A percentile compares a stretch with the other conserved stretches of the same genome.
These are phyloP conservation scores for Arthroderma sp. DNA, from an alignment of 2,329 filamentous ascomycete species.

Conservation along the genomic window DNA sequence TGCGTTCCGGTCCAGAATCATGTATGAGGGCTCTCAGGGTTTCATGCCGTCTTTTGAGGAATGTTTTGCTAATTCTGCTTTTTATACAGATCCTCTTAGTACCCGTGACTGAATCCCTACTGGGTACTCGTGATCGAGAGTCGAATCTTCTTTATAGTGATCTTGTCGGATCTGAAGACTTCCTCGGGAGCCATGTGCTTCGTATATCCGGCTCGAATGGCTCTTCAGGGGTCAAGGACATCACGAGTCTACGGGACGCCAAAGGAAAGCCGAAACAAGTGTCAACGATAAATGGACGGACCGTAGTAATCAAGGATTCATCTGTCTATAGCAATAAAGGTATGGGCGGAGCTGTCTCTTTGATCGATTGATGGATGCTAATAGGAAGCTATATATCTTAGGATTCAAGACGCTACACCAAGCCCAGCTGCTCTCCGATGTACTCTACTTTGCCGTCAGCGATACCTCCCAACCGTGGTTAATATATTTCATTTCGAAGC, in stretches of 20 bases:
- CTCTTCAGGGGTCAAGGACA: slow-evolving; percentile 37
- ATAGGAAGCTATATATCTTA: slow-evolving; percentile 25
- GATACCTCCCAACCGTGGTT: slow-evolving; percentile 88
- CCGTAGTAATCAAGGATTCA: slow-evolving; percentile 85
- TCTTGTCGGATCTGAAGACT: slow-evolving; percentile 79
- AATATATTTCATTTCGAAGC: slow-evolving; percentile 87
- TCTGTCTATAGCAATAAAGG: slow-evolving; percentile 95
- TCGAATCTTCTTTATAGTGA: slow-evolving; percentile 64
- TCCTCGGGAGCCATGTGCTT: slow-evolving; percentile 90
- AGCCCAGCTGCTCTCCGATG: slow-evolving; percentile 71
- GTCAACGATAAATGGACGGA: slow-evolving; percentile 81
- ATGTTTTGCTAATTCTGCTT: too few relatives aligned
- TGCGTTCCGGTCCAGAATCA: slow-evolving; percentile 85
- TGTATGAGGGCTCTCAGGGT: slow-evolving; percentile 29
- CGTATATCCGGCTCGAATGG: slow-evolving; percentile 52
- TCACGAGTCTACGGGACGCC: slow-evolving; percentile 63
- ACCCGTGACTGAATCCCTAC: slow-evolving; percentile 80
- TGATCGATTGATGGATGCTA: slow-evolving; percentile 10
- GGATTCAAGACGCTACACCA: slow-evolving; percentile 88
- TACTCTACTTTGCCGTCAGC: slow-evolving; percentile 78
- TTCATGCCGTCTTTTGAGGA: not conserved
- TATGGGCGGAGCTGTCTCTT: slow-evolving; percentile 23
- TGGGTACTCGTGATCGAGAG: slow-evolving; percentile 78
- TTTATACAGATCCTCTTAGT: slow-evolving; percentile 62
- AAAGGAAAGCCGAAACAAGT: slow-evolving; percentile 91